Percentiles rank a stretch among this genome's conserved stretches.
Evolutionary conservation across 371 early-diverging fungal genomes (phyloP).

Genomic region (Parasitella parasitica): DNA sequence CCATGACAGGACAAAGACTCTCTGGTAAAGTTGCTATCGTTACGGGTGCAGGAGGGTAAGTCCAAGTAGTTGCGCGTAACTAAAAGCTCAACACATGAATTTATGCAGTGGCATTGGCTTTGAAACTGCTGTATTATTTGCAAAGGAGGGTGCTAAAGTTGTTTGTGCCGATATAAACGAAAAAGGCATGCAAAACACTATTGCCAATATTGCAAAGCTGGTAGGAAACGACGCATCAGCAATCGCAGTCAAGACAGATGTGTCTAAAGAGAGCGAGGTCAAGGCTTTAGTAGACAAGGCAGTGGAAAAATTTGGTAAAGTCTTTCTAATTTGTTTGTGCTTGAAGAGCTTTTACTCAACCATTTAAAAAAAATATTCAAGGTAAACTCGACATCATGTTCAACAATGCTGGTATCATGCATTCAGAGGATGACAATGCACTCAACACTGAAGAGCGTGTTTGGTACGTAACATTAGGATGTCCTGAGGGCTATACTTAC

Average conservation of each 20-base stretch:
- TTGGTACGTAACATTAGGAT: slow-evolving; percentile 64
- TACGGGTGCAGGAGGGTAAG: slow-evolving; percentile 82
- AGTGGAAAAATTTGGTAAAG: slow-evolving; percentile 68
- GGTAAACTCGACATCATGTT: slow-evolving; percentile 81
- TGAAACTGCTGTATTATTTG: slow-evolving; percentile 74
- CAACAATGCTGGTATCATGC: slow-evolving; percentile 94
- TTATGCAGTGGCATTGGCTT: slow-evolving; percentile 77
- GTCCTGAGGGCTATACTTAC: too few relatives aligned
- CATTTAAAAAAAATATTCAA: slow-evolving; percentile 11
- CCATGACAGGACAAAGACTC: slow-evolving; percentile 31
- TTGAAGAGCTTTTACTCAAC: too few relatives aligned
- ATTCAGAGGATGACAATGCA: slow-evolving; percentile 82
- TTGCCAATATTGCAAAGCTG: slow-evolving; percentile 46
- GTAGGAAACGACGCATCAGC: slow-evolving; percentile 35
- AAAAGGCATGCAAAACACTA: slow-evolving; percentile 49
- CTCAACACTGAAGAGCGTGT: slow-evolving; percentile 74
- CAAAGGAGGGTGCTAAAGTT: slow-evolving; percentile 82
- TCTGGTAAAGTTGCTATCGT: slow-evolving; percentile 81
- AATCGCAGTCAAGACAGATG: slow-evolving; percentile 62
- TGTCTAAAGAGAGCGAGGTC: slow-evolving; percentile 74
- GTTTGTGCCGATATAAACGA: slow-evolving; percentile 80
- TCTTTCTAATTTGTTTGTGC: too few relatives aligned
- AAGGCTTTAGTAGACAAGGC: slow-evolving; percentile 71
- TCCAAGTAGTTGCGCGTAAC: background rate
- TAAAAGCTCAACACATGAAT: background rate